Evolutionary conservation across 1,284 basidiomycete species (phyloP).

Genomic region (Leccinum fuscescens): DNA sequence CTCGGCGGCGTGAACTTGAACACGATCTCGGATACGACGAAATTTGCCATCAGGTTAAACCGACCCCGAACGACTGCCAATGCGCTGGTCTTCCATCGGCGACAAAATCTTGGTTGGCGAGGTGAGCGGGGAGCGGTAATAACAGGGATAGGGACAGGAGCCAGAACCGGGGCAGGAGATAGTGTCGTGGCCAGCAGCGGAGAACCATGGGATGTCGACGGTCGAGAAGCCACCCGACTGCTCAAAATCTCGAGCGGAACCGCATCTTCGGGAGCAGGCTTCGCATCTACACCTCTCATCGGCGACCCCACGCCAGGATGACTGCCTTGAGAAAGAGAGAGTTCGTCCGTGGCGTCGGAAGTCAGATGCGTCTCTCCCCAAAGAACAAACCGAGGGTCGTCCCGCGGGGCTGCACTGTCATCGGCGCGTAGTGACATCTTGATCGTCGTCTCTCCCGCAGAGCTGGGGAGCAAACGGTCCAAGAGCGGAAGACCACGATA

Average conservation of each 20-base stretch:
- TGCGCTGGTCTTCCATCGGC: slow-evolving; percentile 56
- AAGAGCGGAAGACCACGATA: slow-evolving; percentile 72
- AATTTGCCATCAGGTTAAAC: slow-evolving; percentile 84
- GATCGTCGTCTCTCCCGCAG: slow-evolving; percentile 52
- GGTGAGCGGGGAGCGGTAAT: slow-evolving; percentile 25
- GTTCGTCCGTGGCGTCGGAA: slow-evolving; percentile 40
- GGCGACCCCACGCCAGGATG: slow-evolving; percentile 39
- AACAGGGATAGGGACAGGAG: background rate
- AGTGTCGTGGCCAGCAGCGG: slow-evolving; percentile 15
- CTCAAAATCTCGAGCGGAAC: slow-evolving; percentile 67
- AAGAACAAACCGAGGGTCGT: slow-evolving; percentile 85
- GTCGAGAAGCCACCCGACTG: slow-evolving; percentile 48
- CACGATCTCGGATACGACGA: slow-evolving; percentile 47
- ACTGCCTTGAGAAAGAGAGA: slow-evolving; percentile 50
- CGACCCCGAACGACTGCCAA: slow-evolving; percentile 78
- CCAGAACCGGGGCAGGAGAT: background rate
- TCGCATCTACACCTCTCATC: slow-evolving; percentile 41
- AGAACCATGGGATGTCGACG: slow-evolving; percentile 36
- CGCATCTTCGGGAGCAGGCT: slow-evolving; percentile 55
- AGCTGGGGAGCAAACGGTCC: slow-evolving; percentile 51
- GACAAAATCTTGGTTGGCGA: slow-evolving; percentile 26
- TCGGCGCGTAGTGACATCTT: slow-evolving; percentile 63
- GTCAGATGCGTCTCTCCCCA: slow-evolving; percentile 66
- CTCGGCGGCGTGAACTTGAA: slow-evolving; percentile 62
- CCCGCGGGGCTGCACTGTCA: slow-evolving; percentile 65